These are phyloP conservation scores for Fusarium sororula DNA, from an alignment of 2,329 filamentous ascomycete species.

Conservation along the genomic window DNA sequence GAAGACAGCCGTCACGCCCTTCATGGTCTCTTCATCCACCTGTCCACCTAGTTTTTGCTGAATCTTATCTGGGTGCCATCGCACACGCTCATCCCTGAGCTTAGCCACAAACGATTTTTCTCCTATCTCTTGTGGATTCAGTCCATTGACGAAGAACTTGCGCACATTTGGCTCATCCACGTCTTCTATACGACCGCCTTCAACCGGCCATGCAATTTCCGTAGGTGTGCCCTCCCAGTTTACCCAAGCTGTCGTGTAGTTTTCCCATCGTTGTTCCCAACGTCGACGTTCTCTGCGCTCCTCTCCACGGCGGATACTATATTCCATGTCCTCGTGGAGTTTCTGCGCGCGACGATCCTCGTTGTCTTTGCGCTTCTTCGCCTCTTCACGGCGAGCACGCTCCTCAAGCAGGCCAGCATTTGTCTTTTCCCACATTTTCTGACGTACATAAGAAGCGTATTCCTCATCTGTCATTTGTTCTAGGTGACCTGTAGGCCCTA, in stretches of 20 bases:
- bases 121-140: conserved; percentile 54
- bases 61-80: conserved; percentile 98
- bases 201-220: conserved; percentile 77
- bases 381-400: conserved; percentile 68
- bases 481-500: conserved; percentile 63
- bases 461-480: conserved; percentile 93
- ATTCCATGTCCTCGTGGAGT: conserved; percentile 73
- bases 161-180: conserved; percentile 69
- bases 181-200: conserved; percentile 64
- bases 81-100: conserved; percentile 85
- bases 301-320: conserved; percentile 72
- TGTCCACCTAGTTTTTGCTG: conserved; percentile 84
- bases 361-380: conserved; percentile 60
- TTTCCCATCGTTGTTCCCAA: conserved; percentile 69
- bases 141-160: conserved; percentile 70
- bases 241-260: conserved; percentile 72
- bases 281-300: conserved; percentile 65
- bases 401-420: conserved; percentile 86
- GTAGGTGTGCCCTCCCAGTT: conserved; percentile 56
- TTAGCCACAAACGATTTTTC: conserved; percentile 57
- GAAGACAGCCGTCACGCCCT: conserved; percentile 87
- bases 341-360: conserved; percentile 58
- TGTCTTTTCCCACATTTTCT: conserved; percentile 95
- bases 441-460: conserved; percentile 85
- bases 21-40: conserved; percentile 77